phyloP scores from a whole-genome alignment of 1,284 basidiomycete genomes.

The Sanghuangporus baumii region DNA sequence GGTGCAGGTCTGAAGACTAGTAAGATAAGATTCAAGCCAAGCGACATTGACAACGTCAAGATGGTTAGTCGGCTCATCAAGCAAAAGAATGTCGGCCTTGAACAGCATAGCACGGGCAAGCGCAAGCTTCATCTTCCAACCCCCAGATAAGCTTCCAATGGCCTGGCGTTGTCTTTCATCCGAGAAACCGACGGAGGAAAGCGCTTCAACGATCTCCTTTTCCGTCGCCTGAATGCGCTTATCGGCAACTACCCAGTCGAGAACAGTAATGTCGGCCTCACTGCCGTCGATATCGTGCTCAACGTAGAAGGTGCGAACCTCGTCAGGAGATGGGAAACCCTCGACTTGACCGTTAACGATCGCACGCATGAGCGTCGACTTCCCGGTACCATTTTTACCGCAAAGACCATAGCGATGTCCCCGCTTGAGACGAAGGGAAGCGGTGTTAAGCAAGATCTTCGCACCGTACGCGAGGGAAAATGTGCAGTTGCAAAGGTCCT shows the following conservation, averaged over 20 bases:
- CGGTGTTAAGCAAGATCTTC: constrained; percentile 96
- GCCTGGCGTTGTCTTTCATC: constrained; percentile 81
- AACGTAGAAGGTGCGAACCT: constrained; percentile 97
- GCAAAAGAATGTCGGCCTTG: constrained; percentile 95
- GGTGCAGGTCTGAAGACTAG: constrained; percentile 83
- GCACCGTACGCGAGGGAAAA: constrained; percentile 98
- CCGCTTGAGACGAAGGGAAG: constrained; percentile 94
- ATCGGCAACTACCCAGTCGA: constrained; percentile 85
- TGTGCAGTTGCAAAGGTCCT: constrained; percentile 97
- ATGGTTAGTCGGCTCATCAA: constrained; percentile 98
- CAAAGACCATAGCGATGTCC: constrained; percentile 98
- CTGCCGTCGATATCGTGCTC: constrained; percentile 98
- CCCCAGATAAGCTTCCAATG: constrained; percentile 93
- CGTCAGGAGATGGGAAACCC: constrained; percentile 93
- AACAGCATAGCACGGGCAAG: constrained; percentile 98
- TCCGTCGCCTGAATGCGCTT: constrained; percentile 74
- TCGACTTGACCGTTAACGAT: constrained; percentile 96
- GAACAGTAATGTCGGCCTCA: constrained; percentile 88
- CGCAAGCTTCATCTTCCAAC: constrained; percentile 99
- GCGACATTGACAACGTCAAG: constrained; percentile 96
- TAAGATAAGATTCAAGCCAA: constrained; percentile 96
- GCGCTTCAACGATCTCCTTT: constrained; percentile 74
- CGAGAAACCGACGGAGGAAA: constrained; percentile 88
- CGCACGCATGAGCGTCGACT: constrained; percentile 97
- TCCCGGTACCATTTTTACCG: constrained; percentile 97